A percentile compares a stretch with the other conserved stretches of the same genome.
phyloP scores from a whole-genome alignment of 2,329 filamentous ascomycete genomes.

The Exophiala oligosperma region DNA sequence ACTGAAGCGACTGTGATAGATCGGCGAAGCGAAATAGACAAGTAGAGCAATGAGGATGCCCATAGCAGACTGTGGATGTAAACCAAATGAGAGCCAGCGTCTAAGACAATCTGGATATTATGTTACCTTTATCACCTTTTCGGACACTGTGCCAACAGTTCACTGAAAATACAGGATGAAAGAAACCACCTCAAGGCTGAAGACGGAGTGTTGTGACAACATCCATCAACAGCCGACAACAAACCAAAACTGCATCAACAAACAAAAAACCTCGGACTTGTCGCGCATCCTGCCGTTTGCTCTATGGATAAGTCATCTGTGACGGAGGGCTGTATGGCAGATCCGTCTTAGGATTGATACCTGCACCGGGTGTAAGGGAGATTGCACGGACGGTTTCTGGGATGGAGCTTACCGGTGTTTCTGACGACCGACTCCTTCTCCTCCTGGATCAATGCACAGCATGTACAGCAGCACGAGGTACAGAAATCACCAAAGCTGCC shows the following conservation, averaged over 20 bases:
- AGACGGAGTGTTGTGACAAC: not conserved
- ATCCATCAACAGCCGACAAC: not conserved
- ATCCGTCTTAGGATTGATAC: slow-evolving; percentile 27
- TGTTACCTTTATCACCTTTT: no score
- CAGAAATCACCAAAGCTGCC: slow-evolving; percentile 52
- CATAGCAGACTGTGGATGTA: no score
- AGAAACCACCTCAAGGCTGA: no score
- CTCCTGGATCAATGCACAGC: slow-evolving; percentile 59
- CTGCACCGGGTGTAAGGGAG: not conserved
- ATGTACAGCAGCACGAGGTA: slow-evolving; percentile 56
- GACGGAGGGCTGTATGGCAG: slow-evolving; percentile 19
- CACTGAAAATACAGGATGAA: not conserved
- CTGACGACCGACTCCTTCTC: slow-evolving; percentile 52
- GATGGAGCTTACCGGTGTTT: slow-evolving; percentile 6
- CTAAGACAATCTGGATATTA: not conserved
- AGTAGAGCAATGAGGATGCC: no score
- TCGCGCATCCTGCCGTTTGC: not conserved
- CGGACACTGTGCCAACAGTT: no score
- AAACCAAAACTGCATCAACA: not conserved
- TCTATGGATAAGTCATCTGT: slow-evolving; percentile 20
- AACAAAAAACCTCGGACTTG: not conserved
- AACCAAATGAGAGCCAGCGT: no score
- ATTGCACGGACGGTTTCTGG: not conserved
- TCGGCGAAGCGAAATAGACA: no score
- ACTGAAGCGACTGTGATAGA: no score